A percentile compares a stretch with the other conserved stretches of the same genome.
phyloP scores from a whole-genome alignment of 257 asterid species.

The Ajuga chamaepitys region DNA sequence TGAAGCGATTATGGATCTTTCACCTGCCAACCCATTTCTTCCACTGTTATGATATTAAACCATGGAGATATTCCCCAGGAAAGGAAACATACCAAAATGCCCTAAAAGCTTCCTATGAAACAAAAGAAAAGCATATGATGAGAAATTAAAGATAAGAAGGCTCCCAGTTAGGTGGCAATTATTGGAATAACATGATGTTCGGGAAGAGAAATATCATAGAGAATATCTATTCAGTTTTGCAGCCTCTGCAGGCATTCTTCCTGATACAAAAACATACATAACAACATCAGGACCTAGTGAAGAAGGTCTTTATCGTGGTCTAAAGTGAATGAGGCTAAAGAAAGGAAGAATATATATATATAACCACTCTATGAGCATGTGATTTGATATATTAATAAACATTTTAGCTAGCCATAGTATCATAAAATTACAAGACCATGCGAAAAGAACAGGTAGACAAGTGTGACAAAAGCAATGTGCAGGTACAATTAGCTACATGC shows the following conservation, averaged over 20 bases:
- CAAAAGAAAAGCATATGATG: conserved; percentile 13
- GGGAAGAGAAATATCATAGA: conserved; percentile 65
- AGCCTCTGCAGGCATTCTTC: conserved; percentile 83
- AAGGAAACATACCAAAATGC: conserved; percentile 86
- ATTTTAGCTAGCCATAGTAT: conserved; percentile 1
- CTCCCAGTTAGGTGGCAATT: neutral
- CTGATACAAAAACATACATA: conserved; percentile 32
- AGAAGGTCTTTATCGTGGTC: neutral
- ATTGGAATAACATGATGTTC: conserved; percentile 67
- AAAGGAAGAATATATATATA: neutral
- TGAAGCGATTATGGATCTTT: conserved; percentile 64
- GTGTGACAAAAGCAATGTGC: neutral
- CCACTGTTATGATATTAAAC: conserved; percentile 97
- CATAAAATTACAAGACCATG: conserved; percentile 11
- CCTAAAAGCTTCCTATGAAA: conserved; percentile 65
- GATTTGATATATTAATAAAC: neutral
- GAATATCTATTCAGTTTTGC: conserved; percentile 76
- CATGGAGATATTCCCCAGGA: conserved; percentile 73
- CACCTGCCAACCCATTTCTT: conserved; percentile 99
- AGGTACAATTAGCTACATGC: conserved; percentile 9
- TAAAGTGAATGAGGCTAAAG: neutral
- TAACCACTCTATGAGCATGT: conserved; percentile 3
- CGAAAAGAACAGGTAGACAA: conserved; percentile 7
- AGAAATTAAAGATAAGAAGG: conserved; percentile 13
- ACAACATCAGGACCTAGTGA: conserved; percentile 22